A percentile compares a stretch with the other conserved stretches of the same genome.
These are phyloP conservation scores for Asclepias syriaca DNA, from an alignment of 257 asterid genomes.

Conservation along the genomic window DNA sequence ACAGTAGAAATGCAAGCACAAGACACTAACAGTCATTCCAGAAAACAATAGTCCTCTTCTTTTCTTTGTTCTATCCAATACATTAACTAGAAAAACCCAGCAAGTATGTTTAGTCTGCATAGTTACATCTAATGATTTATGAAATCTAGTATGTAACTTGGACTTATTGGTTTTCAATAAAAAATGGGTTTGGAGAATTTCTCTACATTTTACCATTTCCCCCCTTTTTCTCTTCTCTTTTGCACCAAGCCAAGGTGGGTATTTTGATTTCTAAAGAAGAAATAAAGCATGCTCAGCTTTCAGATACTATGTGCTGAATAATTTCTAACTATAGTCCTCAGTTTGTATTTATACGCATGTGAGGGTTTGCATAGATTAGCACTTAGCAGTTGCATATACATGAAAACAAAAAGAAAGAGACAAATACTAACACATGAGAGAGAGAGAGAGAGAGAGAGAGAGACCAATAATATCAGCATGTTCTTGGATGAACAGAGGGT, in stretches of 20 bases:
- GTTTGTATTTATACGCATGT: background rate
- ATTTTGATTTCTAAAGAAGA: background rate
- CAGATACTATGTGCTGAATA: background rate
- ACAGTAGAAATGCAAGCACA: background rate
- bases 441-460: slow-evolving; percentile 27
- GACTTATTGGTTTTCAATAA: background rate
- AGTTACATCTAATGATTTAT: background rate
- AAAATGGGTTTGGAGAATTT: background rate
- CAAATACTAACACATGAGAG: slow-evolving; percentile 20
- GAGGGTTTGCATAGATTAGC: background rate
- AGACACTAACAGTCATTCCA: background rate
- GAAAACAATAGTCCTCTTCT: background rate
- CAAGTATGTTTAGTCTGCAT: background rate
- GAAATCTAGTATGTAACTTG: background rate
- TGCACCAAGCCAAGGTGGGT: background rate
- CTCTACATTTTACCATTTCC: background rate
- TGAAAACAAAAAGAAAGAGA: background rate
- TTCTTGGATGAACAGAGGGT: slow-evolving; percentile 77
- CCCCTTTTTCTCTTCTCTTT: background rate
- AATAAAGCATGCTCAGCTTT: background rate
- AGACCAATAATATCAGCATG: slow-evolving; percentile 88
- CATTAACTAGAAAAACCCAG: background rate
- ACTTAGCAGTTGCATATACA: background rate
- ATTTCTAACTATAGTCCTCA: background rate
- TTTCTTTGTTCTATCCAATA: background rate